A percentile compares a stretch with the other conserved stretches of the same genome.
Evolutionary conservation across 208 protist species (phyloP).

Genomic region (Wallacemonas rigidus): DNA sequence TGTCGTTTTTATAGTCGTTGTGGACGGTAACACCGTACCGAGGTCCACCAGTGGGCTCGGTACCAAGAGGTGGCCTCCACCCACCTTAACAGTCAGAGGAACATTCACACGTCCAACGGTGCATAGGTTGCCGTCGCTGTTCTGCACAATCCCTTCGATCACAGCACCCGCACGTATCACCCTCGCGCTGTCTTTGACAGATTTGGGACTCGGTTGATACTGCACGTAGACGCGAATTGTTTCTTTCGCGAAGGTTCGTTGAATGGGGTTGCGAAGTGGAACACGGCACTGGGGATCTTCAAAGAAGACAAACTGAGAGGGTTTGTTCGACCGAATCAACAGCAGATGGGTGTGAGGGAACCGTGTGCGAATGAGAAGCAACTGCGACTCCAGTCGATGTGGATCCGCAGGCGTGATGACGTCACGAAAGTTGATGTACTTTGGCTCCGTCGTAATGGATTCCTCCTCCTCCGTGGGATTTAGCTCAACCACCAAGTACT

Average conservation of each 20-base stretch:
- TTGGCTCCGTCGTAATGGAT: constrained; percentile 63
- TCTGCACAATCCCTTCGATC: constrained; percentile 63
- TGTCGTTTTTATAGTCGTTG: constrained; percentile 34
- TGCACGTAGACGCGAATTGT: constrained; percentile 76
- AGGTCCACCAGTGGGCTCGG: constrained; percentile 42
- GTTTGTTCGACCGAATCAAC: constrained; percentile 76
- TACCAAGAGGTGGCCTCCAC: constrained; percentile 55
- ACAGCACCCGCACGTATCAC: constrained; percentile 65
- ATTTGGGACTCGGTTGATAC: constrained; percentile 58
- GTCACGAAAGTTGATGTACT: constrained; percentile 60
- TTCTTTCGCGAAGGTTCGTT: constrained; percentile 55
- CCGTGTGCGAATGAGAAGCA: constrained; percentile 66
- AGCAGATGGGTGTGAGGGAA: constrained; percentile 65
- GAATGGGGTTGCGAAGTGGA: constrained; percentile 58
- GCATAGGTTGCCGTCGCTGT: constrained; percentile 41
- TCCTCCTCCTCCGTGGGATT: constrained; percentile 73
- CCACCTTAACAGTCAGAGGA: constrained; percentile 48
- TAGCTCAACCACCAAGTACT: constrained; percentile 76
- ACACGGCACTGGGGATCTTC: constrained; percentile 73
- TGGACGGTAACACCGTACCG: constrained; percentile 42
- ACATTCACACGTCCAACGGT: constrained; percentile 49
- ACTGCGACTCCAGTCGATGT: constrained; percentile 54
- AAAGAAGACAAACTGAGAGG: constrained; percentile 72
- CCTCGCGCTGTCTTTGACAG: constrained; percentile 40
- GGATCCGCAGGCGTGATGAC: constrained; percentile 69